phyloP scores from a whole-genome alignment of 176 grass and related monocot species.

The Bonia amplexicaulis region DNA sequence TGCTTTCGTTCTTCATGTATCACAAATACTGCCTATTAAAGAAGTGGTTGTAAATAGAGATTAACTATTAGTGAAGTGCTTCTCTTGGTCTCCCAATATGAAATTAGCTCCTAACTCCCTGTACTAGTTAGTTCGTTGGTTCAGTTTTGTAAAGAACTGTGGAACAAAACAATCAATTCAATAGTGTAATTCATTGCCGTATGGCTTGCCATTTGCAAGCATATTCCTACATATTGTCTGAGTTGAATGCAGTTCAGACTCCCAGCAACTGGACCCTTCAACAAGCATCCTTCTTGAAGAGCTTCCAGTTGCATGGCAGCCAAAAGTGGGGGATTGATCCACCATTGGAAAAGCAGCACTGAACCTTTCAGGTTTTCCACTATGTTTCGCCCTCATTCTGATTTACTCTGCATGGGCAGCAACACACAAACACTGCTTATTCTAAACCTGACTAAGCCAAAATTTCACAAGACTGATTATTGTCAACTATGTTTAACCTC shows the following conservation, averaged over 20 bases:
- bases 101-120: background rate
- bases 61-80: background rate
- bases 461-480: background rate
- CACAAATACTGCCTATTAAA: too few species aligned
- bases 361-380: conserved; percentile 18
- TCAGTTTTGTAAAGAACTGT: background rate
- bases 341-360: background rate
- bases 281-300: background rate
- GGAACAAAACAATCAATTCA: background rate
- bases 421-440: background rate
- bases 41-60: background rate
- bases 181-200: background rate
- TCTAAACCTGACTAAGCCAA: background rate
- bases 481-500: background rate
- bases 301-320: background rate
- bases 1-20: background rate
- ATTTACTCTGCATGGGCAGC: background rate
- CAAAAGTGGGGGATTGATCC: conserved; percentile 1
- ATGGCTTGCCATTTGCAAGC: background rate
- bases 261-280: conserved; percentile 2
- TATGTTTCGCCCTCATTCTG: background rate
- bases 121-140: background rate
- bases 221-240: background rate
- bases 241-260: conserved; percentile 17
- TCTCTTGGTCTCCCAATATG: background rate